Evolutionary conservation across 2,329 filamentous ascomycete genomes (phyloP).

Genomic region (Phialemoniopsis sp.): DNA sequence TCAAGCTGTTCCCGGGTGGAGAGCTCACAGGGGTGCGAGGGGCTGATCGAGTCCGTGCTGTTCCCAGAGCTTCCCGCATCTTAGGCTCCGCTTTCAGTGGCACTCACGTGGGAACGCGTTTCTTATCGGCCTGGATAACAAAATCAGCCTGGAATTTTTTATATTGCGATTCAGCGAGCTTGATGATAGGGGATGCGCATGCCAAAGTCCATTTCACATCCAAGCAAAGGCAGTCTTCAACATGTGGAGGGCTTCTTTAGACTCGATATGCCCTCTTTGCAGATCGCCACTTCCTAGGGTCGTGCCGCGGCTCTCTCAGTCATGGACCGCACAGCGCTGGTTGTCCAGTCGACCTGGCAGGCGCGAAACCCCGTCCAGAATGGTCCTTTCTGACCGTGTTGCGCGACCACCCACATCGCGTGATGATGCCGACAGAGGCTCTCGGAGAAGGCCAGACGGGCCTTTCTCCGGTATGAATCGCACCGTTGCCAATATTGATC

Average conservation of each 20-base stretch:
- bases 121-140: too few species aligned
- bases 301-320: not conserved
- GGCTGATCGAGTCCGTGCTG: too few species aligned
- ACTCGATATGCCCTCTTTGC: slow-evolving; percentile 12
- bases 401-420: slow-evolving; percentile 30
- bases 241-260: slow-evolving; percentile 11
- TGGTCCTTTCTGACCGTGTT: slow-evolving; percentile 54
- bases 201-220: too few species aligned
- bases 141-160: too few species aligned
- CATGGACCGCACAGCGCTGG: slow-evolving; percentile 5
- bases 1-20: too few species aligned
- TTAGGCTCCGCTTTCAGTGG: too few species aligned
- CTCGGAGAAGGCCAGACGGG: slow-evolving; percentile 35
- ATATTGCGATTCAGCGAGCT: too few species aligned
- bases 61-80: too few species aligned
- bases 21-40: too few species aligned
- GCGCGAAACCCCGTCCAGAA: slow-evolving; percentile 40
- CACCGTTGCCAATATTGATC: slow-evolving; percentile 37
- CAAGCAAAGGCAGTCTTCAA: not conserved
- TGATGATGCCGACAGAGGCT: slow-evolving; percentile 24
- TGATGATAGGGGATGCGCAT: too few species aligned
- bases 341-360: slow-evolving; percentile 2
- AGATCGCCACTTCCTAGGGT: not conserved
- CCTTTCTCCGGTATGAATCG: slow-evolving; percentile 56
- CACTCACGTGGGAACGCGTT: too few species aligned